Evolutionary conservation across 2,329 filamentous ascomycete species (phyloP), one percentile per base, ranked within the genome.

Genomic region (Fusarium fujikuroi): DNA sequence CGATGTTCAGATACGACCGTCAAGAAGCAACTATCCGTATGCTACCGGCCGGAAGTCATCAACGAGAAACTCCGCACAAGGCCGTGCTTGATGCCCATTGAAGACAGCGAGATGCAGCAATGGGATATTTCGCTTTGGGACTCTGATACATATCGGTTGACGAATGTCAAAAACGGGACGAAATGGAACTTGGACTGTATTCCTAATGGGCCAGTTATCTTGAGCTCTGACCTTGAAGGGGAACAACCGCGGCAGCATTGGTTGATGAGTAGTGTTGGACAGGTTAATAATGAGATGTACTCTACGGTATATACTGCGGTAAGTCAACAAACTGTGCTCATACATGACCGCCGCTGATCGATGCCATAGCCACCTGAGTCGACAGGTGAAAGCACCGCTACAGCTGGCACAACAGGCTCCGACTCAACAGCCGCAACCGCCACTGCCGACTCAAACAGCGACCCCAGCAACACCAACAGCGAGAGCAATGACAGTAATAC

Each of bases 51-150:
- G 18, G 21, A 54, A 0, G 62, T 75, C 10, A 79, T 80, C 66
- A 66, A 76, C 7, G 66, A 78, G 44, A 62, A 73, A 7, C 72
- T 64, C 25, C 72, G 73, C 46, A 83, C 81, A 16, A 72, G 72
- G 21, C 75, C 79, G 3, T 83, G 81, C 58, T 62, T 83, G 60
- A 60, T 61, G 37, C 62, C 60, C 3, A 74, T 78, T 19, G 67
- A 75, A 39, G 77, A 77, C 23, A 71, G 69, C 32, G 70, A 78
- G 12, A 67, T 60, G 15, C 81, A 83, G 58, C 75, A 80, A 64
- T 83, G 81, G 81, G 80, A 82, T 28, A 63, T 83, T 2, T 66
- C 75, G 12, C 60, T 75, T 42, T 81, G 79, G 80, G 75, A 74
- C 5, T n/a, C 34, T 9, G 74, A 66, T n/a, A 77, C 78, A n/a